A percentile compares a stretch with the other conserved stretches of the same genome.
phyloP scores from a whole-genome alignment of 2,329 filamentous ascomycete species.

The Lachnellula subtilissima region DNA sequence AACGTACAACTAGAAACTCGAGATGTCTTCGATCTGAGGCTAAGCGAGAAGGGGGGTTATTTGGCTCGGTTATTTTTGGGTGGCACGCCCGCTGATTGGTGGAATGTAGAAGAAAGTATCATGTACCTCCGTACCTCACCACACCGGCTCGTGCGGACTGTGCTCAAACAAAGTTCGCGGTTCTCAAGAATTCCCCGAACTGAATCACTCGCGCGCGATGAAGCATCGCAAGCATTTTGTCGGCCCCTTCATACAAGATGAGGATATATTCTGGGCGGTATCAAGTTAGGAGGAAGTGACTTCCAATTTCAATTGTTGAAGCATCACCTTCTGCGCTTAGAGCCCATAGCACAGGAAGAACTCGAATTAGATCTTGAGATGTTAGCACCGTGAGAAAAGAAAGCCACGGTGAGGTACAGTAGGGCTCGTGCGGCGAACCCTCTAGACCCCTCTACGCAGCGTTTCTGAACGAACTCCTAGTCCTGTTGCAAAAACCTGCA shows the following conservation, averaged over 20 bases:
- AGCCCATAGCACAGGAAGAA: too few relatives aligned
- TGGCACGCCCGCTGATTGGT: constrained; percentile 10
- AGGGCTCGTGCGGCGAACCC: too few relatives aligned
- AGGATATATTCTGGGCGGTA: not conserved
- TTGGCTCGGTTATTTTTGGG: not conserved
- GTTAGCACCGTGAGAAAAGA: too few relatives aligned
- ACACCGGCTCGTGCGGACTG: not conserved
- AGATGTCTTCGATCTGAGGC: constrained; percentile 8
- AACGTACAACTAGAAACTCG: constrained; percentile 7
- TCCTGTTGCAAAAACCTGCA: too few relatives aligned
- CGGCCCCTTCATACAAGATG: not conserved
- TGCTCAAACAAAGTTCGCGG: not conserved
- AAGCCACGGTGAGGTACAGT: too few relatives aligned
- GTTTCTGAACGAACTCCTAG: too few relatives aligned
- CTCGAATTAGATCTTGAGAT: too few relatives aligned
- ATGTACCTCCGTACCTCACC: not conserved
- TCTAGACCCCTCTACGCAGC: too few relatives aligned
- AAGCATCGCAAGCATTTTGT: not conserved
- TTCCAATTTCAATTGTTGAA: not conserved
- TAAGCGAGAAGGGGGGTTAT: constrained; percentile 3
- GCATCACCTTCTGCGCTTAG: too few relatives aligned
- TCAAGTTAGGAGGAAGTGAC: not conserved
- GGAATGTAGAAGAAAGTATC: constrained; percentile 3
- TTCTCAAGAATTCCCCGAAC: not conserved
- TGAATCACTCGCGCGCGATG: not conserved